These are phyloP conservation scores for Suillus fuscotomentosus DNA, from an alignment of 768 basidiomycete genomes.

Conservation along the genomic window DNA sequence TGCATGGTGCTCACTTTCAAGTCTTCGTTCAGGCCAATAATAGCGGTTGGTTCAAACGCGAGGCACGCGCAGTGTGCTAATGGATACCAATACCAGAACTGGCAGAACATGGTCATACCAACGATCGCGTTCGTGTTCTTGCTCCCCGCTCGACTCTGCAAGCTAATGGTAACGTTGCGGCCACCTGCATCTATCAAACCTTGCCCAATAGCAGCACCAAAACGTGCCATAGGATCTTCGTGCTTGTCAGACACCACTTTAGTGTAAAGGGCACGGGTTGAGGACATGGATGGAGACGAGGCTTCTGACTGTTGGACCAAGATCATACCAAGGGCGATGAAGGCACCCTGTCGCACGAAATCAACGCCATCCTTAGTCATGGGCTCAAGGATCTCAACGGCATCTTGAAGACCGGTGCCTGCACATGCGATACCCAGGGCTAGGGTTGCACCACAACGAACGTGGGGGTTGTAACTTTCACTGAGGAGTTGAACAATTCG, in stretches of 20 bases:
- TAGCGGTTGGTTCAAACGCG: constrained; percentile 92
- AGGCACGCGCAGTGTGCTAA: constrained; percentile 90
- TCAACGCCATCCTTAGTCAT: constrained; percentile 98
- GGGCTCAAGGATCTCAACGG: constrained; percentile 93
- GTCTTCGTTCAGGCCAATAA: constrained; percentile 87
- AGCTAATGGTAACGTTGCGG: constrained; percentile 90
- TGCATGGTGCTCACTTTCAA: constrained; percentile 49
- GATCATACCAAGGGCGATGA: constrained; percentile 94
- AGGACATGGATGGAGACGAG: constrained; percentile 75
- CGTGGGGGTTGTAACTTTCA: constrained; percentile 99
- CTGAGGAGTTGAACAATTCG: constrained; percentile 94
- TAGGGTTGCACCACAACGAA: constrained; percentile 93
- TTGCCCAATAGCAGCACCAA: constrained; percentile 94
- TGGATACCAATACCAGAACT: constrained; percentile 99
- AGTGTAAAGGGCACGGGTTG: constrained; percentile 80
- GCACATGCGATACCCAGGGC: constrained; percentile 97
- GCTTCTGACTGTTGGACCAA: constrained; percentile 95
- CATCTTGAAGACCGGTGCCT: constrained; percentile 90
- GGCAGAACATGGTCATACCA: constrained; percentile 97
- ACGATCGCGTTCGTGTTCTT: constrained; percentile 93
- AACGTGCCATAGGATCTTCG: constrained; percentile 98
- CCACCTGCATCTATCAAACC: constrained; percentile 98
- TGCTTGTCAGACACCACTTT: constrained; percentile 96
- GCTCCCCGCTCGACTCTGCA: constrained; percentile 91
- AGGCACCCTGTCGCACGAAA: constrained; percentile 97